These are phyloP conservation scores for Fusarium nodosum DNA, from an alignment of 2,329 filamentous ascomycete species.

Conservation along the genomic window DNA sequence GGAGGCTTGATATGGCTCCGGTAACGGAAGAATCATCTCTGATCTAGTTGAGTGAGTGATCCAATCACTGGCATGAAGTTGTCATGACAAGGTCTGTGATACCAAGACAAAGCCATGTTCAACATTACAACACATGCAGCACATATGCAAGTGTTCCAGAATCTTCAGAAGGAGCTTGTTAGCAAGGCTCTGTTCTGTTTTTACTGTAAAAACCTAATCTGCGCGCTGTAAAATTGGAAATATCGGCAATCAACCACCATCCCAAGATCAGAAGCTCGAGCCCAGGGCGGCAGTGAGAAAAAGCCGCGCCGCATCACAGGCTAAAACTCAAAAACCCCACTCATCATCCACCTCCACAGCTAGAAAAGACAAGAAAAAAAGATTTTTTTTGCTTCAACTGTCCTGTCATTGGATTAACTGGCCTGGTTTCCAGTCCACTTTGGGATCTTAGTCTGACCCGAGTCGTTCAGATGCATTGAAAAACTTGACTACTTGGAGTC, in stretches of 20 bases:
- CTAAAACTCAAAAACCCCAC: slow-evolving; percentile 36
- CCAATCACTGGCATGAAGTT: slow-evolving; percentile 26
- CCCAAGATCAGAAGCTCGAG: slow-evolving; percentile 30
- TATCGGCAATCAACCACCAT: slow-evolving; percentile 15
- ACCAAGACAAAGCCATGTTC: neutral
- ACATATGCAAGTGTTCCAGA: slow-evolving; percentile 16
- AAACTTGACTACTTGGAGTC: neutral
- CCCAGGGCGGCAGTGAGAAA: slow-evolving; percentile 33
- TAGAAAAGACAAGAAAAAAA: slow-evolving; percentile 25
- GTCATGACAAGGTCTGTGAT: slow-evolving; percentile 33
- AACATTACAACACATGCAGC: slow-evolving; percentile 5
- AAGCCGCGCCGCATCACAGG: slow-evolving; percentile 29
- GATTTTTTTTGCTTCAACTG: slow-evolving; percentile 36
- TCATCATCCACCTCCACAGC: slow-evolving; percentile 37
- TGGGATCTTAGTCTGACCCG: slow-evolving; percentile 21
- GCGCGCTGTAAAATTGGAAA: neutral
- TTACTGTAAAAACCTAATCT: slow-evolving; percentile 10
- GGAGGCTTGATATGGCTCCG: slow-evolving; percentile 17
- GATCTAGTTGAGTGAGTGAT: neutral
- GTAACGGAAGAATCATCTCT: slow-evolving; percentile 15
- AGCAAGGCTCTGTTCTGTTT: neutral
- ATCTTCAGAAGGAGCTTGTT: slow-evolving; percentile 16
- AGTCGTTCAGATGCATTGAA: slow-evolving; percentile 24
- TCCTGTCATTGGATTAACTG: slow-evolving; percentile 32
- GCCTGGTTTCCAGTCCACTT: slow-evolving; percentile 11